Evolutionary conservation across 805 yeast species (phyloP), one percentile per base, ranked within the genome.

Genomic region (Wickerhamomyces chambardii): DNA sequence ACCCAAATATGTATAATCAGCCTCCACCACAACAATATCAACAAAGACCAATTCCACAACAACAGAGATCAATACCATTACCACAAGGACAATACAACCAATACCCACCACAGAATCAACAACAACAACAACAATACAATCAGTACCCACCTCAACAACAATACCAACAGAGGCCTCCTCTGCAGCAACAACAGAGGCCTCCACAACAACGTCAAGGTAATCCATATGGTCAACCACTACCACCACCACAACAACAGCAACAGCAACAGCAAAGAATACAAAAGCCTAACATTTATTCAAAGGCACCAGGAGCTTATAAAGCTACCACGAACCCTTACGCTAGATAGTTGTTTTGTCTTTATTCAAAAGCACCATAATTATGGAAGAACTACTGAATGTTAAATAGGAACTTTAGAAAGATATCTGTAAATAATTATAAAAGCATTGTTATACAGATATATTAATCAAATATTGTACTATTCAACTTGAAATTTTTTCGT

Each of bases 211-310:
- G 9, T 8, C 18, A 18, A 15, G 5, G 25, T 4, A 14, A 12
- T 4, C 28, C 33, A n/a, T 19, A 15, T 6, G 28, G 9, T 31
- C 43, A 34, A 25, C 36, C 11, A 21, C 36, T 32, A 15, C 45
- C 42, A 27, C 44, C 25, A 17, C 47, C 6, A 19, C 22, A 19
- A 19, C 22, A 19, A 19, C 10, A 19, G 7, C 22, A 19, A 19
- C 22, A 19, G 4, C 7, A 10, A 24, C 27, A 21, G 10, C 24
- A 21, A 21, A n/a, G n/a, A n/a, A n/a, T n/a, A n/a, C n/a, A n/a
- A n/a, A n/a, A n/a, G n/a, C n/a, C n/a, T n/a, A n/a, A n/a, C n/a
- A n/a, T n/a, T n/a, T n/a, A n/a, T n/a, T n/a, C n/a, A n/a, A n/a
- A n/a, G n/a, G n/a, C n/a, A n/a, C n/a, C n/a, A n/a, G n/a, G n/a